These are phyloP conservation scores for Ustilago sp. DNA, from an alignment of 1,284 basidiomycete species.

Conservation along the genomic window DNA sequence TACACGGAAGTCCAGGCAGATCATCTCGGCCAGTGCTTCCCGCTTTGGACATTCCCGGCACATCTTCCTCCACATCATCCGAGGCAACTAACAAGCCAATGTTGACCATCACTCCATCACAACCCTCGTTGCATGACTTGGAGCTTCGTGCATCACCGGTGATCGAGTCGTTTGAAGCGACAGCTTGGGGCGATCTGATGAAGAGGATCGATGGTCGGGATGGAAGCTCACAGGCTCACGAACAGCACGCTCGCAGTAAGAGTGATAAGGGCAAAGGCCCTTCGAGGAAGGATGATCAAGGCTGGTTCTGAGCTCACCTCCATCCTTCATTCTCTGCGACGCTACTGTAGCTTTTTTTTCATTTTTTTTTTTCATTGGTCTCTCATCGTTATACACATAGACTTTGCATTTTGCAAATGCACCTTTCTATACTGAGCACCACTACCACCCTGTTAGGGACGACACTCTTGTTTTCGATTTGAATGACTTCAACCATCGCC, in stretches of 20 bases:
- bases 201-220: slow-evolving; percentile 39
- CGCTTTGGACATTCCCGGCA: slow-evolving; percentile 18
- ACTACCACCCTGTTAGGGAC: no score
- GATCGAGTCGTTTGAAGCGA: slow-evolving; percentile 50
- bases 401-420: slow-evolving; percentile 2
- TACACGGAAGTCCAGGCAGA: slow-evolving; percentile 22
- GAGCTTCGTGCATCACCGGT: slow-evolving; percentile 45
- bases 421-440: not conserved
- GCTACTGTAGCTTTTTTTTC: not conserved
- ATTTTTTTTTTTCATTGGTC: not conserved
- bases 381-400: not conserved
- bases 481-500: no score
- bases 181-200: slow-evolving; percentile 57
- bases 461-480: no score
- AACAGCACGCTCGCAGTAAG: not conserved
- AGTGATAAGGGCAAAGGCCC: not conserved
- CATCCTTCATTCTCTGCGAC: no score
- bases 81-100: slow-evolving; percentile 4
- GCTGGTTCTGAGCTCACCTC: not conserved
- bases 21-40: slow-evolving; percentile 17
- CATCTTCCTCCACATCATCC: slow-evolving; percentile 5
- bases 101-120: slow-evolving; percentile 23
- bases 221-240: slow-evolving; percentile 8
- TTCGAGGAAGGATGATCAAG: slow-evolving; percentile 8
- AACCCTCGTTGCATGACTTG: slow-evolving; percentile 39